These are phyloP conservation scores for Metschnikowia gelsemii DNA, from an alignment of 805 yeast genomes.

Conservation along the genomic window DNA sequence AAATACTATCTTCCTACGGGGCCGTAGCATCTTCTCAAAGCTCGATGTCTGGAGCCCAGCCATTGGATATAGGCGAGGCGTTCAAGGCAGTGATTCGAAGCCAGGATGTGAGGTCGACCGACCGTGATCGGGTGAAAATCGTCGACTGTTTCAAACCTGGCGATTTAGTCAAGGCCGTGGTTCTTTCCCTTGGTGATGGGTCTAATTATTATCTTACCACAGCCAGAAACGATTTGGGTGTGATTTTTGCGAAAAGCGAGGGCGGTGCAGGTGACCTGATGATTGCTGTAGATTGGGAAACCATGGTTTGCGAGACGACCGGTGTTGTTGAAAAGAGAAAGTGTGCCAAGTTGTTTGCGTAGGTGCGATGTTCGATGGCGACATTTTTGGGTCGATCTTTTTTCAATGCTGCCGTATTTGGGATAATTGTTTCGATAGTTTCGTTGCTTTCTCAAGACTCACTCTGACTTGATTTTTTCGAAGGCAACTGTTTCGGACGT, in stretches of 20 bases:
- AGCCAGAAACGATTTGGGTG: conserved; percentile 89
- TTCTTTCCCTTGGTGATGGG: conserved; percentile 92
- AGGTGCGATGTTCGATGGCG: too few relatives aligned
- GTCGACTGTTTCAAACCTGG: conserved; percentile 85
- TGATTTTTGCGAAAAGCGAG: conserved; percentile 76
- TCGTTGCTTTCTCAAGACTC: too few relatives aligned
- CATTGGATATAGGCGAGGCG: conserved; percentile 79
- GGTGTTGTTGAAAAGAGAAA: conserved; percentile 79
- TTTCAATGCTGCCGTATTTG: too few relatives aligned
- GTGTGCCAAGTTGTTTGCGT: conserved; percentile 80
- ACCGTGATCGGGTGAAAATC: conserved; percentile 81
- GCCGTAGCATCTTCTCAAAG: conserved; percentile 44
- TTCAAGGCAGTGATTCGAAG: conserved; percentile 83
- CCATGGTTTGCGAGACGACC: conserved; percentile 76
- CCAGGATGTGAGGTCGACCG: conserved; percentile 89
- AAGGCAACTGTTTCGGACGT: too few relatives aligned
- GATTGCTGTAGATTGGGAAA: conserved; percentile 94
- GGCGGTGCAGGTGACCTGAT: conserved; percentile 70
- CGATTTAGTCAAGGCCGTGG: conserved; percentile 82
- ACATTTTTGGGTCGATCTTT: too few relatives aligned
- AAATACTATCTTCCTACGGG: conserved; percentile 33
- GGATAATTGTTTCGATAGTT: too few relatives aligned
- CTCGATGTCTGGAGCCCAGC: conserved; percentile 32
- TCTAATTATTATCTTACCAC: conserved; percentile 85
- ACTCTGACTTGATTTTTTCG: too few relatives aligned